These are phyloP conservation scores for Nymphaea thermarum DNA, from an alignment of 164 flowering plant species.

Conservation along the genomic window DNA sequence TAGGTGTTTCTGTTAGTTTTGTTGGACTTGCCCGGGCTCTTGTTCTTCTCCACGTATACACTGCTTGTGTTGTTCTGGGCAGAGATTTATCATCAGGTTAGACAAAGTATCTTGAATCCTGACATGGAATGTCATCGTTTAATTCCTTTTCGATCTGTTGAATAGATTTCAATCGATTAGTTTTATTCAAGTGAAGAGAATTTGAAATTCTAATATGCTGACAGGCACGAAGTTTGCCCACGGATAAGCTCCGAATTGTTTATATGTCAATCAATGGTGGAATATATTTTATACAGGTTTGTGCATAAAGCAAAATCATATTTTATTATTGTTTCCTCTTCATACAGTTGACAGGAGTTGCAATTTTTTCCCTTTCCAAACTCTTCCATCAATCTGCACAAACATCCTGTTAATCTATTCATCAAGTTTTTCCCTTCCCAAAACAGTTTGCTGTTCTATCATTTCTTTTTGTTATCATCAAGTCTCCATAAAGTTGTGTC, in stretches of 20 bases:
- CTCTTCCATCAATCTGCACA: no score
- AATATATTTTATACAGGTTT: slow-evolving; percentile 65
- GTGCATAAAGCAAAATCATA: neutral
- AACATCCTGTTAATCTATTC: no score
- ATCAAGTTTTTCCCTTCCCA: no score
- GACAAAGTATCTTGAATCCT: slow-evolving; percentile 4
- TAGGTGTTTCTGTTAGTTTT: slow-evolving; percentile 57
- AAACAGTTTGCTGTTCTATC: neutral
- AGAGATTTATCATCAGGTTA: slow-evolving; percentile 95
- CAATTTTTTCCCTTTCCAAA: no score
- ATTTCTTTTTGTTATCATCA: neutral
- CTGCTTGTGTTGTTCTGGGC: slow-evolving; percentile 98
- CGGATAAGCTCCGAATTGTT: slow-evolving; percentile 62
- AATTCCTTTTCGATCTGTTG: neutral
- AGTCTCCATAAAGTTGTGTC: neutral
- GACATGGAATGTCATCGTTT: neutral
- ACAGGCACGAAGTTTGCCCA: slow-evolving; percentile 85
- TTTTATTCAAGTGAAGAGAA: no score
- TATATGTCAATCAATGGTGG: slow-evolving; percentile 52
- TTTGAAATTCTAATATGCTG: slow-evolving; percentile 3
- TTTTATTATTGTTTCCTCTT: no score
- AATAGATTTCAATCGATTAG: no score
- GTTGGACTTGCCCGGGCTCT: slow-evolving; percentile 77
- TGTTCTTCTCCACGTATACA: slow-evolving; percentile 92
- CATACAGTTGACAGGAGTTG: no score